phyloP scores from a whole-genome alignment of 805 yeast species.

The Kodamaea kaohsiungensis region DNA sequence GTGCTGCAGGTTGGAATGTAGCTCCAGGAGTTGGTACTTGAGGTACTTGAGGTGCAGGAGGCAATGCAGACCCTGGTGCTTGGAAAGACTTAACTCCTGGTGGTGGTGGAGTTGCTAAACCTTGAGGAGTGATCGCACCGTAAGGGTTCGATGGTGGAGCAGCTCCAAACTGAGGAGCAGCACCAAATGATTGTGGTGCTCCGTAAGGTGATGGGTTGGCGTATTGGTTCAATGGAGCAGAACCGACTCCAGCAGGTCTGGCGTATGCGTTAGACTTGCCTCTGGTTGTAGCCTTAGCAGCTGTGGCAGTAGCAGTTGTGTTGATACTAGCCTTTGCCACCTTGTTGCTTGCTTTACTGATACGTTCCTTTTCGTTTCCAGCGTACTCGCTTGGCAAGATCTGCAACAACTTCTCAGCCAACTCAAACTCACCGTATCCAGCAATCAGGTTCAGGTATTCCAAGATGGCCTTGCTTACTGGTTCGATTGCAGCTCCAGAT shows the following conservation, averaged over 20 bases:
- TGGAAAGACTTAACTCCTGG: no score
- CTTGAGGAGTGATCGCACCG: not conserved
- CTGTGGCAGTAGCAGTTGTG: constrained; percentile 20
- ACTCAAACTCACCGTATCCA: constrained; percentile 77
- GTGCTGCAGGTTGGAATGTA: not conserved
- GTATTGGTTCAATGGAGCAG: not conserved
- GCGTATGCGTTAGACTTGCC: constrained; percentile 1
- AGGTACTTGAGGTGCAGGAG: not conserved
- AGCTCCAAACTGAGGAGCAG: constrained; percentile 18
- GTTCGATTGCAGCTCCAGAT: constrained; percentile 46
- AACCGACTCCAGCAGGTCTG: constrained; percentile 1
- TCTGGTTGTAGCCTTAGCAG: constrained; percentile 1
- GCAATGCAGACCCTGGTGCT: not conserved
- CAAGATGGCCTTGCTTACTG: constrained; percentile 60
- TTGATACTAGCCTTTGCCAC: constrained; percentile 10
- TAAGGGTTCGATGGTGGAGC: constrained; percentile 1
- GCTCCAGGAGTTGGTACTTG: constrained; percentile 3
- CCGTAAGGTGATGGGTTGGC: constrained; percentile 12
- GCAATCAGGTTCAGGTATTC: constrained; percentile 84
- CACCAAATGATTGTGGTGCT: constrained; percentile 15
- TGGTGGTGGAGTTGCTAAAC: not conserved
- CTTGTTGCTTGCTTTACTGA: constrained; percentile 59
- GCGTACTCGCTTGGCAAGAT: constrained; percentile 74
- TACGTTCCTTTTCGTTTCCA: constrained; percentile 77
- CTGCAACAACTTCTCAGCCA: constrained; percentile 70